These are phyloP conservation scores for Zoysia japonica DNA, from an alignment of 176 grass and related monocot species.

Conservation along the genomic window DNA sequence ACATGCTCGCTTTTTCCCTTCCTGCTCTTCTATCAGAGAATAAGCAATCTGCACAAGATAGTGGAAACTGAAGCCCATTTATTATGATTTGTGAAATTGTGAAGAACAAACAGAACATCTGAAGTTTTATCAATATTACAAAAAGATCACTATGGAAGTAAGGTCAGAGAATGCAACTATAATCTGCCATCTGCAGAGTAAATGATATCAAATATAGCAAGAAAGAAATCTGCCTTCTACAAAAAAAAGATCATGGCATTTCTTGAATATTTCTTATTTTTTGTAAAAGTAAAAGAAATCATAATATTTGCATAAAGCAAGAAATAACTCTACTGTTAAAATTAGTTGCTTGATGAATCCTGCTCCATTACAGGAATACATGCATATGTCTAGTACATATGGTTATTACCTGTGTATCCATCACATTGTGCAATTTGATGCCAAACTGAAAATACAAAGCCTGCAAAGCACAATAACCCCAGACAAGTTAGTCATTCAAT, in stretches of 20 bases:
- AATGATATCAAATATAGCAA: not conserved
- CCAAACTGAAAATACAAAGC: constrained; percentile 97
- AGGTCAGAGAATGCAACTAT: not conserved
- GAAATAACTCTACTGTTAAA: constrained; percentile 19
- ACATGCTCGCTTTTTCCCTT: constrained; percentile 64
- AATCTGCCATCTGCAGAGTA: constrained; percentile 15
- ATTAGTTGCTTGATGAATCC: constrained; percentile 3
- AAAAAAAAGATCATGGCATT: not conserved
- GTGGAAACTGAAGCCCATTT: constrained; percentile 9
- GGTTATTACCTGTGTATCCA: constrained; percentile 89
- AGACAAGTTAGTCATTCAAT: constrained; percentile 20
- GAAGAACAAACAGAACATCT: constrained; percentile 1
- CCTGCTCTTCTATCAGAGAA: constrained; percentile 84
- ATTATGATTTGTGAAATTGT: too few species aligned
- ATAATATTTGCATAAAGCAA: not conserved
- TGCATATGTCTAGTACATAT: not conserved
- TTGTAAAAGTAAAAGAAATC: not conserved
- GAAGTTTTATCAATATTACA: not conserved
- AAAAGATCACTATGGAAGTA: not conserved
- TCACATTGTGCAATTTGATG: constrained; percentile 92
- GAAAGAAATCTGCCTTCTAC: constrained; percentile 7
- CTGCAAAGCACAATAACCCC: constrained; percentile 51
- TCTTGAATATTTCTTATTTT: not conserved
- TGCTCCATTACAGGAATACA: not conserved
- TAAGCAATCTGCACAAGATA: constrained; percentile 76